Base-by-base conservation (phyloP, 805 yeast genomes). In the Babjeviella inositovora region DNA sequence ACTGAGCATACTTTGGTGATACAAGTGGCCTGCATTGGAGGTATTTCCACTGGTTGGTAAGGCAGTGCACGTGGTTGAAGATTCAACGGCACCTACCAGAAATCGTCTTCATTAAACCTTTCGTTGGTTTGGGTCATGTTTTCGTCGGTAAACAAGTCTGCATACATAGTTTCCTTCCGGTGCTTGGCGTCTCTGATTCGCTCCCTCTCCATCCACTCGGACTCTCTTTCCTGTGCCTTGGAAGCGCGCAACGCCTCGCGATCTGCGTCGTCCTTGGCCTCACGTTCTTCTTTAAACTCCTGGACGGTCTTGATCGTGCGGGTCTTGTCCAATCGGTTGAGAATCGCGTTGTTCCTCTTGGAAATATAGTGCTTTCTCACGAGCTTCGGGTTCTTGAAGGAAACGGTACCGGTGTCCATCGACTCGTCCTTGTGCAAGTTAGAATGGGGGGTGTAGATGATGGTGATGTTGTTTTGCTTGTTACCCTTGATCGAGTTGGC, bases 381-480 rank as follows among this genome's bases (percentile, higher is more conserved):
- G 24, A 50, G 46, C 29, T 61, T 65, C 2, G 55, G 58, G 28
- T 72, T 68, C 27, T 71, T 63, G 44, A 76, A 79, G 1, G 79
- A 65, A 5, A 79, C 92, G 23, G 81, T 80, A 4, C 92, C 92
- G 5, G 64, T 66, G 22, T 66, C 81, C 90, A 76, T 77, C 15
- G 64, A 63, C 8, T 72, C 73, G 24, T 67, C 67, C 32, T 73
- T 73, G 19, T 62, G 55, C 26, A 79, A 50, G 38, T 79, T 79
- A 13, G 61, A 56, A 59, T 80, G 79, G 1, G 85, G 82, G 0
- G 93, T 79, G 35, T 68, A 68, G 19, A 79, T 62, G 6, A 79
- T 62, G 2, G 73, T 66, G 28, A 76, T 53, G 34, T 71, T 71
- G 37, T 68, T 67, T 33, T 64, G 43, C 37, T 79, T 79, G 45